Evolutionary conservation across 805 yeast species (phyloP).

Genomic region (Ogataea salicorniae): DNA sequence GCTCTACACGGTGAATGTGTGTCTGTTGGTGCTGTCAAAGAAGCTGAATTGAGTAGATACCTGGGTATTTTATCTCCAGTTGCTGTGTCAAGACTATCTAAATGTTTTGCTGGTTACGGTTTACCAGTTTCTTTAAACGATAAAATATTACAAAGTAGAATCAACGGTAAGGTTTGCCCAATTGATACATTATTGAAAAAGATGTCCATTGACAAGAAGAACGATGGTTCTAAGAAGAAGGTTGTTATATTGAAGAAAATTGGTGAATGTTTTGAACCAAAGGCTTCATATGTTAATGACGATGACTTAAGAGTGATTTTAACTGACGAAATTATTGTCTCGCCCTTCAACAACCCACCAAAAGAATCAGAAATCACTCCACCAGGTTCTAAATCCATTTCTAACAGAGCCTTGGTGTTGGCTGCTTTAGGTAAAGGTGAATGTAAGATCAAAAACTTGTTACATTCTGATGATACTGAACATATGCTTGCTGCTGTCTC

Average conservation of each 20-base stretch:
- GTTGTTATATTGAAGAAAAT: slow-evolving; percentile 78
- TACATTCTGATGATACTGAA: slow-evolving; percentile 95
- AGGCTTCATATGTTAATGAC: slow-evolving; percentile 81
- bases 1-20: slow-evolving; percentile 98
- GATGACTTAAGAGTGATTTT: slow-evolving; percentile 75
- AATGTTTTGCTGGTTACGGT: slow-evolving; percentile 79
- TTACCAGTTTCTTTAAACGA: slow-evolving; percentile 79
- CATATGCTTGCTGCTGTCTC: slow-evolving; percentile 88
- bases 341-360: slow-evolving; percentile 43
- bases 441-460: slow-evolving; percentile 74
- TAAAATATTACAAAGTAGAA: slow-evolving; percentile 61
- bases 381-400: slow-evolving; percentile 96
- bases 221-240: slow-evolving; percentile 87
- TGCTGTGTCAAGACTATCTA: slow-evolving; percentile 85
- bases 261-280: slow-evolving; percentile 83
- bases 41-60: slow-evolving; percentile 93
- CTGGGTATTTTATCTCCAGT: slow-evolving; percentile 85
- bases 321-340: slow-evolving; percentile 74
- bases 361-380: slow-evolving; percentile 55
- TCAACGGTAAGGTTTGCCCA: slow-evolving; percentile 68
- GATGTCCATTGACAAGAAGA: slow-evolving; percentile 96
- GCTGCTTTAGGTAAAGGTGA: slow-evolving; percentile 90
- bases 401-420: slow-evolving; percentile 87
- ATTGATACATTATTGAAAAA: slow-evolving; percentile 67
- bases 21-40: slow-evolving; percentile 91